Conservation (phyloP, 192 early-diverging fungal species). For the Rhizoclosmatium sp. region DNA sequence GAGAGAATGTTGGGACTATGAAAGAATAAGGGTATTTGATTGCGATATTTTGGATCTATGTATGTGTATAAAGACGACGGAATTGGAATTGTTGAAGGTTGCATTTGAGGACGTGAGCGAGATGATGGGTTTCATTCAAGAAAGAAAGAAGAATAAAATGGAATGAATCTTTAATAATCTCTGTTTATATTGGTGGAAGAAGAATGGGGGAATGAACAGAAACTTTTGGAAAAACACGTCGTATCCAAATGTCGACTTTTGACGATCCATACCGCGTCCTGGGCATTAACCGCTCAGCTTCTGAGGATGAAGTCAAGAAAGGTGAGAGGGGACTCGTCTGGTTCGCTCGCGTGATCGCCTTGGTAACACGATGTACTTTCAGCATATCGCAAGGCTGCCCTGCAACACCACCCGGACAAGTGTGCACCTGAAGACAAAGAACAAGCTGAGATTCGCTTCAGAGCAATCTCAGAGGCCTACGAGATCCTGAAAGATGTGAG, state of each 20-base stretch:
- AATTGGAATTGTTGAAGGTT: no score
- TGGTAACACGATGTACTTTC: not conserved
- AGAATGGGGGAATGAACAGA: no score
- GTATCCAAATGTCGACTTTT: not conserved
- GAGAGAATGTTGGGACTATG: no score
- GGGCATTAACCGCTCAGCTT: slow-evolving; percentile 20
- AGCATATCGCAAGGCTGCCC: slow-evolving; percentile 34
- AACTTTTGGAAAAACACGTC: no score
- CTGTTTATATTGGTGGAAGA: no score
- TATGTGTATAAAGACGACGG: no score
- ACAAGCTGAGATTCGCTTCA: slow-evolving; percentile 27
- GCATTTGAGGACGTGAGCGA: no score
- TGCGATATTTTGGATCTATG: no score
- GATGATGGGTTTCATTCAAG: no score
- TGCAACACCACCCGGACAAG: slow-evolving; percentile 37
- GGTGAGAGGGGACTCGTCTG: slow-evolving; percentile 3
- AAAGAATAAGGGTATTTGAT: no score
- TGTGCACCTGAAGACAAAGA: slow-evolving; percentile 13
- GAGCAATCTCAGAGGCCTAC: slow-evolving; percentile 36
- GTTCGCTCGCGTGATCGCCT: not conserved
- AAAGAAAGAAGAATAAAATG: no score
- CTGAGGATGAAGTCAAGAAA: slow-evolving; percentile 40
- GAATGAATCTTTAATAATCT: no score
- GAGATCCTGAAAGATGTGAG: slow-evolving; percentile 36
- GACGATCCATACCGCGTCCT: slow-evolving; percentile 30